Percentiles rank a stretch among this genome's conserved stretches.
Conservation (phyloP, 345 rosid genomes). For the Populus alba region DNA sequence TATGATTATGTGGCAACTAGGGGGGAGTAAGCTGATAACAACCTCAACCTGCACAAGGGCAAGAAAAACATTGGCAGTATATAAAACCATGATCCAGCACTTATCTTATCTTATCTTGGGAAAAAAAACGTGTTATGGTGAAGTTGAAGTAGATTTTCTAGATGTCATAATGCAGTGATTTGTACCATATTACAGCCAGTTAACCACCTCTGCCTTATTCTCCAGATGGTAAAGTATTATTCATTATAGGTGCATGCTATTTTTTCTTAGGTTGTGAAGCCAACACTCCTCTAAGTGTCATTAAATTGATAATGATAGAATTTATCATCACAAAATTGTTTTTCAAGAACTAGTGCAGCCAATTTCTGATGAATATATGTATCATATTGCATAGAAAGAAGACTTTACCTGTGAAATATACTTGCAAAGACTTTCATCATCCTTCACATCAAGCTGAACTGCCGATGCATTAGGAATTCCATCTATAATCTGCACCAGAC, state of each 20-base stretch:
- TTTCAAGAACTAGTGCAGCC: not conserved
- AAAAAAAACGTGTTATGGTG: not conserved
- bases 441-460: constrained; percentile 67
- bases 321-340: not conserved
- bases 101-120: too few species aligned
- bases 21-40: constrained; percentile 79
- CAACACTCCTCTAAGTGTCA: not conserved
- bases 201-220: not conserved
- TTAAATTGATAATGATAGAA: not conserved
- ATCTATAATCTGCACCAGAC: constrained; percentile 52
- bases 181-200: not conserved
- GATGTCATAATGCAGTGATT: not conserved
- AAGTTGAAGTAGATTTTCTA: constrained; percentile 1
- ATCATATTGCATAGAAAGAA: not conserved
- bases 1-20: constrained; percentile 61
- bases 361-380: not conserved
- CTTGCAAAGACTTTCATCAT: constrained; percentile 58
- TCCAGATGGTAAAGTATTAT: not conserved
- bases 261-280: not conserved
- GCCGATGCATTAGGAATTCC: constrained; percentile 77
- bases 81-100: not conserved
- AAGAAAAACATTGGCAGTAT: not conserved
- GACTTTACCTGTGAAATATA: constrained; percentile 66
- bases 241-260: not conserved
- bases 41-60: constrained; percentile 66